Evolutionary conservation across 352 stramenopile species (phyloP).

Genomic region (Globisporangium mamillatum): DNA sequence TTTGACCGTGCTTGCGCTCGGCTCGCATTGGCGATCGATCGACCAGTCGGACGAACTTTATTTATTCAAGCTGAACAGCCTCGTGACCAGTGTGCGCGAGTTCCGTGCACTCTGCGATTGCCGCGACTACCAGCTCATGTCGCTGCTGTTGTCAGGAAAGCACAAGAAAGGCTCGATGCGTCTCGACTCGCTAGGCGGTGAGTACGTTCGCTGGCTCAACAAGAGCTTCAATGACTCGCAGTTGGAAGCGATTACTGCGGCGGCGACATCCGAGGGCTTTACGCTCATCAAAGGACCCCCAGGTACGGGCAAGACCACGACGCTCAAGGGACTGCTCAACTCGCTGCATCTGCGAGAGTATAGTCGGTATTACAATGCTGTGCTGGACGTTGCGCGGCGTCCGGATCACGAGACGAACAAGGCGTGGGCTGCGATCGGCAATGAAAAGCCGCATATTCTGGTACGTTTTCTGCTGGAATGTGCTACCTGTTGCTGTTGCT

Average conservation of each 20-base stretch:
- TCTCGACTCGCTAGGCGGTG: slow-evolving; percentile 73
- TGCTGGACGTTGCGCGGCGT: slow-evolving; percentile 75
- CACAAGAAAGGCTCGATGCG: slow-evolving; percentile 71
- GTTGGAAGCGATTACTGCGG: slow-evolving; percentile 85
- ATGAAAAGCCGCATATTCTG: slow-evolving; percentile 92
- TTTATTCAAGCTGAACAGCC: slow-evolving; percentile 84
- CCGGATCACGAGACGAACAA: slow-evolving; percentile 80
- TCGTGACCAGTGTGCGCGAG: slow-evolving; percentile 87
- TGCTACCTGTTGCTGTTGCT: background rate
- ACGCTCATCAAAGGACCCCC: slow-evolving; percentile 90
- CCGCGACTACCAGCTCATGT: slow-evolving; percentile 68
- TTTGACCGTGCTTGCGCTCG: slow-evolving; percentile 61
- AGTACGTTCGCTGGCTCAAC: slow-evolving; percentile 80
- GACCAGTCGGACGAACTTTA: slow-evolving; percentile 54
- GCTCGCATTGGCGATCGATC: slow-evolving; percentile 45
- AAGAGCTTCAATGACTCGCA: slow-evolving; percentile 89
- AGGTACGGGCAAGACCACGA: slow-evolving; percentile 92
- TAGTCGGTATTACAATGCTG: slow-evolving; percentile 90
- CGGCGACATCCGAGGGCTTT: slow-evolving; percentile 86
- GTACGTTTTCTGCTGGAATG: slow-evolving; percentile 25
- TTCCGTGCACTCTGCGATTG: slow-evolving; percentile 85
- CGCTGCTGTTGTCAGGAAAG: slow-evolving; percentile 71
- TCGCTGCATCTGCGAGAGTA: slow-evolving; percentile 91
- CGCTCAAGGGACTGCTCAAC: slow-evolving; percentile 89
- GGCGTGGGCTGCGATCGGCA: slow-evolving; percentile 78